Evolutionary conservation across 2,329 filamentous ascomycete species (phyloP), one percentile per base, ranked within the genome.

Genomic region (Ascochyta lentis): DNA sequence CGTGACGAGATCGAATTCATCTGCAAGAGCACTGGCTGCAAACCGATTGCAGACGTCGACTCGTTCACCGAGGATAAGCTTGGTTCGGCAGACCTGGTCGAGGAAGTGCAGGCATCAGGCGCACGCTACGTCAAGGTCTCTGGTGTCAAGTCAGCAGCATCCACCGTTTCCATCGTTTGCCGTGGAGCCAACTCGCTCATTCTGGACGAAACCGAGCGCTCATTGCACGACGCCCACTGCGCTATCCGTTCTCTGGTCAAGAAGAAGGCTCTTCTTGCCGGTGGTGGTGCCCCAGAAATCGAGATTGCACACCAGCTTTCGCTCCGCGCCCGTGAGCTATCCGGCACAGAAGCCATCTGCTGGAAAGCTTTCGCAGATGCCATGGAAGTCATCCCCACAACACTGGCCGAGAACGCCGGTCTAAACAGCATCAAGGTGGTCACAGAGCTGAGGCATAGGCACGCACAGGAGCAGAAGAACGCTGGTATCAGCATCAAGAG

Each of bases 311-410:
- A 95, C 50, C 86, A 91, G 71, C 85, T 99, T 31, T 87, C 89
- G 54, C 89, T 91, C 78, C 89, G 91, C 72, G 87, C 94, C 8
- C 90, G 93, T 65, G 87, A 89, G 68, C 83, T 97, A 58, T 88
- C 89, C 0, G 96, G 96, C 58, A 97, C 95, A 5, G 95, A 99
- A 77, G 88, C 92, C 35, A 97, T 98, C 73, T 99, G 95, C 86
- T 99, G 92, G 91, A 98, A 97, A 81, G 94, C 94, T 0, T 99
- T 99, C 73, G 95, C 96, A 1, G 94, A 99, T 63, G 95, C 95
- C 7, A 89, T 99, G 81, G 95, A 99, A 80, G 91, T 99, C 38
- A 91, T 99, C 50, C 95, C 96, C 13, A 97, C 94, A 31, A 99
- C 95, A 1, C 83, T 99, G 66, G 96, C 95, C 0, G 95, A 99